Evolutionary conservation across 306 rosid species (phyloP), one percentile per base, ranked within the genome.

Genomic region (Gastrolobium bilobum): DNA sequence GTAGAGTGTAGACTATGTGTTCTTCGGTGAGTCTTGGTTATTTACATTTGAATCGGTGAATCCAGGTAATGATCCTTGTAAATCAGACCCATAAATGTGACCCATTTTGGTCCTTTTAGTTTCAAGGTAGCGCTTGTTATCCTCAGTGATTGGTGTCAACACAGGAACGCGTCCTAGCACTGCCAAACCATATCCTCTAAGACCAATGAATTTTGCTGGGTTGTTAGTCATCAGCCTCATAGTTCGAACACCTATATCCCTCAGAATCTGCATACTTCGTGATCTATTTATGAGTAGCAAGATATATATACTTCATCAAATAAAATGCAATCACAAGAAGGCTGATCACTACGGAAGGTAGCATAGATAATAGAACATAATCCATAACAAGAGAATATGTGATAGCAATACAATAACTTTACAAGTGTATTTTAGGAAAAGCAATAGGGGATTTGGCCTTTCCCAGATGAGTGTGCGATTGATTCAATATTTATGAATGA

Each of bases 61-160:
- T 64, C 61, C 81, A 52, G 83, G 68, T 35, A 87, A 67, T 40
- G 87, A 84, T 20, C 86, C 89, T 40, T 71, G 82, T 37, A 93
- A 72, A 83, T 93, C 94, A 67, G 98, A 93, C 2, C 94, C 96
- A 79, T 89, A 94, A 47, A 94, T 68, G 73, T 94, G 98, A n/a
- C 97, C 97, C 97, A 94, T 92, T 70, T 88, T 92, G 53, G 91
- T 92, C 44, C 98, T 78, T 81, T 94, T 92, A 5, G 97, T 87
- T 85, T 94, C 93, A 87, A 94, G 53, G 50, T 94, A 92, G 35
- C 37, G 81, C 82, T 83, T 86, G 84, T 94, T 90, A 73, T 88
- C 94, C 50, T 94, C 91, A 0, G 97, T 94, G 57, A 90, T 92
- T 10, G 93, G 90, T 42, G 97, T 92, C 86, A 92, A 10, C 13